Base-by-base conservation (phyloP, 1,284 basidiomycete genomes). In the Volvariella volvacea region DNA sequence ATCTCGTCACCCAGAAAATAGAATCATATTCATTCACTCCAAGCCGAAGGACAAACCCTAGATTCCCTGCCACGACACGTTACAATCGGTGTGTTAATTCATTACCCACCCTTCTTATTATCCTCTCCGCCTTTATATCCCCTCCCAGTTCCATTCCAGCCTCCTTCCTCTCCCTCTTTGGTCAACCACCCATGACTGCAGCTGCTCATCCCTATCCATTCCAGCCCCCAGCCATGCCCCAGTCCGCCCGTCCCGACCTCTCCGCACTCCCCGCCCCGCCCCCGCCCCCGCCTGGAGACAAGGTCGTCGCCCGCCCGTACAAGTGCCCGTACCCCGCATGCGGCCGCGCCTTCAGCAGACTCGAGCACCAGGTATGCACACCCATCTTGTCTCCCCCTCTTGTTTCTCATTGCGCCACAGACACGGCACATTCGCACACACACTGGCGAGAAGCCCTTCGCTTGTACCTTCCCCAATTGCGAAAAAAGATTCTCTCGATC, bases 361-460 rank as follows among this genome's bases (percentile, higher is more conserved):
- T 95, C 16, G 92, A 95, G 64, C 92, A 96, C 64, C 91, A 92
- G 79, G 92, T 89, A 55, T 50, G 78, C 69, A 54, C 41, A 49
- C 55, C 53, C 48, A 37, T 43, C 46, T 41, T 48, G 44, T 44
- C 40, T 59, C 39, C 43, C 47, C 45, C 42, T 47, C 47, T 31
- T 53, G 45, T 46, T 42, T 49, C 17, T 41, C 50, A 21, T 47
- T 21, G 52, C 55, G 43, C 33, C 43, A 37, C 64, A 98, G 88
- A 99, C 94, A 16, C 86, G 95, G 47, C 95, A 99, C 62, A 95
- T 98, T 46, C 88, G 95, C 47, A 99, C 94, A 0, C 95, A 99
- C 64, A 99, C 95, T 0, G 95, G 95, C 55, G 95, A 98, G 65
- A 97, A 96, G 60, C 95, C 95, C 1, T 97, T 97, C 60, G 78